These are phyloP conservation scores for Cryptosporidium viatorum DNA, from an alignment of 169 alveolate genomes.

Conservation along the genomic window DNA sequence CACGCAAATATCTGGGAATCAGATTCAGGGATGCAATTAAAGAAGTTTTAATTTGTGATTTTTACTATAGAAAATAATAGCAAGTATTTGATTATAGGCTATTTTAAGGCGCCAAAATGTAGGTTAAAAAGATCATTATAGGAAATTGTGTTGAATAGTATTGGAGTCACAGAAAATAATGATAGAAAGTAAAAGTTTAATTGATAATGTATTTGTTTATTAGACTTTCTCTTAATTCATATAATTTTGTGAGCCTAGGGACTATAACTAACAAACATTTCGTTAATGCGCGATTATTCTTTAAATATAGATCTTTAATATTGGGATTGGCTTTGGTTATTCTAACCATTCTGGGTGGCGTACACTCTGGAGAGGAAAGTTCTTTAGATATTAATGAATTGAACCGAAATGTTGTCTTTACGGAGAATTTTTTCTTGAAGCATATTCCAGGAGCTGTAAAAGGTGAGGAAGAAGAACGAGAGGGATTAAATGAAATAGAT, in stretches of 20 bases:
- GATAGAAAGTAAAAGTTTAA: slow-evolving; percentile 13
- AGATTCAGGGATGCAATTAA: too few species aligned
- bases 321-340: not conserved
- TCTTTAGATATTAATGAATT: not conserved
- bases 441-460: slow-evolving; percentile 39
- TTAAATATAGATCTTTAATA: slow-evolving; percentile 2
- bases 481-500: slow-evolving; percentile 21
- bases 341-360: not conserved
- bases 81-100: not conserved
- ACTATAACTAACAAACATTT: not conserved
- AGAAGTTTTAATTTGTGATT: not conserved
- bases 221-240: not conserved
- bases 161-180: slow-evolving; percentile 9
- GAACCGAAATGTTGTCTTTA: slow-evolving; percentile 14
- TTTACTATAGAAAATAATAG: not conserved
- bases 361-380: not conserved
- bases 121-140: slow-evolving; percentile 25
- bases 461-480: slow-evolving; percentile 20
- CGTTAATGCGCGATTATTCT: not conserved
- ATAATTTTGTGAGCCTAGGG: not conserved
- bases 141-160: not conserved
- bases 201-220: slow-evolving; percentile 22
- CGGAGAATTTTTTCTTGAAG: slow-evolving; percentile 55
- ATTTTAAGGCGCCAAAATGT: slow-evolving; percentile 3
- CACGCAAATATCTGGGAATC: not conserved